phyloP scores from a whole-genome alignment of 441 rosid genomes.

The Adansonia madagascariensis region DNA sequence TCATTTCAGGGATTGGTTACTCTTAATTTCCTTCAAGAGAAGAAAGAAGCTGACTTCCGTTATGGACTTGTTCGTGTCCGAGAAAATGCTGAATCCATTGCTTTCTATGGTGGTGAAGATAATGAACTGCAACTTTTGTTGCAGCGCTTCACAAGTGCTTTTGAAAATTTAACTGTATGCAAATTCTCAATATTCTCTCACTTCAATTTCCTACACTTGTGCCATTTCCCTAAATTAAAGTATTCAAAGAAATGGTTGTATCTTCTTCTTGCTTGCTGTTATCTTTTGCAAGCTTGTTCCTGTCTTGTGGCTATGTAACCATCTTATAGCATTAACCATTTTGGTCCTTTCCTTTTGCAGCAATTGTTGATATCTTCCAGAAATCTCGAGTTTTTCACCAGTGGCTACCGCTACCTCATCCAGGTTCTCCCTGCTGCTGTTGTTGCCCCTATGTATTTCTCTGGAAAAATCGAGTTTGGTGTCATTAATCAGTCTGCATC shows the following conservation, averaged over 20 bases:
- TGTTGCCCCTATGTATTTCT: conserved; percentile 97
- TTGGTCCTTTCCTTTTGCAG: conserved; percentile 45
- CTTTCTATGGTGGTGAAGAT: conserved; percentile 92
- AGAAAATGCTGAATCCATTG: conserved; percentile 96
- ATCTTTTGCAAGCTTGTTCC: conserved; percentile 2
- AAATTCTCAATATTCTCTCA: conserved; percentile 19
- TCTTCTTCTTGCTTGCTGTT: conserved; percentile 8
- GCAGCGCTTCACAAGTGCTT: conserved; percentile 89
- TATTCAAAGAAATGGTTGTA: not conserved
- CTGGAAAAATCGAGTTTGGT: conserved; percentile 97
- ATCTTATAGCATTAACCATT: not conserved
- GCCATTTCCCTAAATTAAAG: not conserved
- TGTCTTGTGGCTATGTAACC: not conserved
- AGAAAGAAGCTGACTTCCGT: conserved; percentile 96
- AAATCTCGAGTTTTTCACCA: conserved; percentile 95
- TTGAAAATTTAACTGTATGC: conserved; percentile 74
- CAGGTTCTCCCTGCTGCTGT: conserved; percentile 98
- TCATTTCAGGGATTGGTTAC: conserved; percentile 71
- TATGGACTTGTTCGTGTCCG: conserved; percentile 94
- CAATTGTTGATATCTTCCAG: conserved; percentile 87
- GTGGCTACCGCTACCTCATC: conserved; percentile 90
- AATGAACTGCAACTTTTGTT: conserved; percentile 82
- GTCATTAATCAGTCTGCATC: conserved; percentile 96
- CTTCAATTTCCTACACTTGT: conserved; percentile 12
- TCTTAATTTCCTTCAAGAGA: conserved; percentile 95